Conservation (phyloP, 2,329 filamentous ascomycete species). For the Aspergillus neotritici region DNA sequence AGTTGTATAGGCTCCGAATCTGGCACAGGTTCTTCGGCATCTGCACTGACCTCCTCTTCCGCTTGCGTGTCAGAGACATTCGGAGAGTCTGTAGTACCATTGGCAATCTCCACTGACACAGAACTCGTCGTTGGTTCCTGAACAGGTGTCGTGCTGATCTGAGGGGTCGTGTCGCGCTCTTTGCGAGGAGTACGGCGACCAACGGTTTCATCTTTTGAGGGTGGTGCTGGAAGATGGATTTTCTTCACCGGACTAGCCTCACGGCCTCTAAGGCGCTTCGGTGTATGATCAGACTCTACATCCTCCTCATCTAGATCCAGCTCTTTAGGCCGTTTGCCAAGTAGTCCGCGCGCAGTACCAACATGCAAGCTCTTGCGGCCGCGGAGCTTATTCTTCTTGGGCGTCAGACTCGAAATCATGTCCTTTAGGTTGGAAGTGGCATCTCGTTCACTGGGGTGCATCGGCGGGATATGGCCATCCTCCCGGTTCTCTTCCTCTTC, state of each 20-base stretch:
- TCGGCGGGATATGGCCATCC: conserved; percentile 44
- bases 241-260: conserved; percentile 73
- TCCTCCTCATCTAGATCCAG: conserved; percentile 60
- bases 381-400: conserved; percentile 62
- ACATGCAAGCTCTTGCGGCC: conserved; percentile 72
- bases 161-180: conserved; percentile 26
- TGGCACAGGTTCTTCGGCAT: conserved; percentile 40
- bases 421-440: conserved; percentile 64
- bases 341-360: conserved; percentile 64
- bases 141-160: conserved; percentile 50
- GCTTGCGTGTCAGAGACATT: conserved; percentile 34
- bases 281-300: conserved; percentile 46
- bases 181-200: conserved; percentile 50
- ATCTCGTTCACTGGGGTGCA: conserved; percentile 54
- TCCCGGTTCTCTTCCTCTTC: conserved; percentile 58
- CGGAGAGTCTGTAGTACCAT: conserved; percentile 16
- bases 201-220: conserved; percentile 61
- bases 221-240: conserved; percentile 63
- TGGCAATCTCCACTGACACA: conserved; percentile 31
- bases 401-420: conserved; percentile 72
- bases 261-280: conserved; percentile 65
- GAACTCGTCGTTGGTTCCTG: conserved; percentile 36
- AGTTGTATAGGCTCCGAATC: conserved; percentile 65
- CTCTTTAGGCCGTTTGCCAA: conserved; percentile 69
- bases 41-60: conserved; percentile 35